These are phyloP conservation scores for Leavenworthia alabamica DNA, from an alignment of 345 rosid species.

Conservation along the genomic window DNA sequence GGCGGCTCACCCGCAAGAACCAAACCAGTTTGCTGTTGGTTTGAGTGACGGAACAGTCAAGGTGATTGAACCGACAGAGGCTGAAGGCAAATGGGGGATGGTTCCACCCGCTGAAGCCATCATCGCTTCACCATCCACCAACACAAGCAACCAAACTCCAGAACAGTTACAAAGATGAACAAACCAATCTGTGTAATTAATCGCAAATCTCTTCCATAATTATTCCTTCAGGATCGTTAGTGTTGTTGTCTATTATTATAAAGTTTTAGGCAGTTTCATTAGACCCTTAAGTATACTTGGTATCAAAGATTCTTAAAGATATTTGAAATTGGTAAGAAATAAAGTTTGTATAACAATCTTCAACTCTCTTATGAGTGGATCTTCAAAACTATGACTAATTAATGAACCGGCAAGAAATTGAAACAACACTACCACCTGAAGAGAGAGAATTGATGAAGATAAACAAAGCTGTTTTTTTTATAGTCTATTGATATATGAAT, in stretches of 20 bases:
- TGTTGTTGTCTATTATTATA: background rate
- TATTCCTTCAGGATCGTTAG: background rate
- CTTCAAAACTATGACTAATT: no score
- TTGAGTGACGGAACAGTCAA: slow-evolving; percentile 62
- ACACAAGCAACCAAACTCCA: slow-evolving; percentile 65
- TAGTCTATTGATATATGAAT: no score
- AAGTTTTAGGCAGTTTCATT: slow-evolving; percentile 3
- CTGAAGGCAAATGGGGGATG: slow-evolving; percentile 71
- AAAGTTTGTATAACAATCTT: slow-evolving; percentile 5
- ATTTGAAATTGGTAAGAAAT: background rate
- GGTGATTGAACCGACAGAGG: slow-evolving; percentile 67
- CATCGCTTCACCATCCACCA: slow-evolving; percentile 68
- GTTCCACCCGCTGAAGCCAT: slow-evolving; percentile 45
- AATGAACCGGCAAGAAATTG: background rate
- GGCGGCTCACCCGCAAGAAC: slow-evolving; percentile 68
- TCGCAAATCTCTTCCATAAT: background rate
- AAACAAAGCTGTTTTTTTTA: no score
- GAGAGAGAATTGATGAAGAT: no score
- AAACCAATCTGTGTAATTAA: background rate
- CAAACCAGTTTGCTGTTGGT: slow-evolving; percentile 72
- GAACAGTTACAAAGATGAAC: slow-evolving; percentile 65
- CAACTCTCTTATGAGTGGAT: no score
- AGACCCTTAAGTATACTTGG: slow-evolving; percentile 9
- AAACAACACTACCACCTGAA: background rate
- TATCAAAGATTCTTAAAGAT: background rate